phyloP scores from a whole-genome alignment of 352 stramenopile species.

The Pythium phragmitis region DNA sequence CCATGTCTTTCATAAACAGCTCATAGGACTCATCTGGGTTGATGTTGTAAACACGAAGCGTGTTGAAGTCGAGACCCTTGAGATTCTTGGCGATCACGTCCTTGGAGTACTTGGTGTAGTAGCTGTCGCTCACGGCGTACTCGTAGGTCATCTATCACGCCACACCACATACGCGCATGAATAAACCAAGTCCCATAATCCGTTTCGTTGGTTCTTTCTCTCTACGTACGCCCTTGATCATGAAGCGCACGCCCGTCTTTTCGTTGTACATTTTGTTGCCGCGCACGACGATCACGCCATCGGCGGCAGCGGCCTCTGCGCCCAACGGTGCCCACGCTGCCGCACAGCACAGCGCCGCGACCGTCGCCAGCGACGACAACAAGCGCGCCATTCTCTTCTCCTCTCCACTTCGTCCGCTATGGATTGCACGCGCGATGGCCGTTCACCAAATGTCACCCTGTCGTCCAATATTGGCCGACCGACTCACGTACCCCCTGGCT shows the following conservation, averaged over 20 bases:
- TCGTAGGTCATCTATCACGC: constrained; percentile 75
- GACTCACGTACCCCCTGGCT: constrained; percentile 11
- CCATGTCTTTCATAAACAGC: constrained; percentile 88
- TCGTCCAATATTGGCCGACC: background rate
- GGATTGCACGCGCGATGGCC: no score
- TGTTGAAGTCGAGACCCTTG: constrained; percentile 80
- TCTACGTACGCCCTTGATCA: constrained; percentile 77
- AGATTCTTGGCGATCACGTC: constrained; percentile 62
- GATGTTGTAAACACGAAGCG: constrained; percentile 85
- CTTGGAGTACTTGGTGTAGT: constrained; percentile 86
- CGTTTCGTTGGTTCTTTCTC: background rate
- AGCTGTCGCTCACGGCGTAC: constrained; percentile 83
- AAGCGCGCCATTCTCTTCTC: constrained; percentile 15
- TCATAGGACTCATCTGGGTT: constrained; percentile 81
- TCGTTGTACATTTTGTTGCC: constrained; percentile 89
- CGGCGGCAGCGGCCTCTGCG: constrained; percentile 1
- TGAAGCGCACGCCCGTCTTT: constrained; percentile 79
- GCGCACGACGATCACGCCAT: constrained; percentile 58
- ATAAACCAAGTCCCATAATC: background rate
- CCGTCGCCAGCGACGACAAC: constrained; percentile 15
- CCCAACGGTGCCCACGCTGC: background rate
- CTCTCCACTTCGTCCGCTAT: background rate
- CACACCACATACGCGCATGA: background rate
- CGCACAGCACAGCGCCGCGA: constrained; percentile 16
- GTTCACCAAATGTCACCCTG: background rate